Evolutionary conservation across 73 alveolate species (phyloP).

Genomic region (Uronychia binucleata): DNA sequence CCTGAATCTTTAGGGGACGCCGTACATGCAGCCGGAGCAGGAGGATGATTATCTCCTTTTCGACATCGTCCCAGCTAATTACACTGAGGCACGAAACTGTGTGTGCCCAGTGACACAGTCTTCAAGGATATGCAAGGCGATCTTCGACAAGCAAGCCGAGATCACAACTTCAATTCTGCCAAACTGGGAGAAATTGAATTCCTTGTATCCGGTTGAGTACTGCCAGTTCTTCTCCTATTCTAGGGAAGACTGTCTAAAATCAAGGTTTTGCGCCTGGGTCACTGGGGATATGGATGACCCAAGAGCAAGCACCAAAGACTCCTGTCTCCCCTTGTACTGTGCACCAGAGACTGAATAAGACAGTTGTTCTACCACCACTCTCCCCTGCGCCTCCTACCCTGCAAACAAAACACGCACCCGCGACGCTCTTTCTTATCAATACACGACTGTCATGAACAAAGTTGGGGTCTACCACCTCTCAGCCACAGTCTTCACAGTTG

Average conservation of each 20-base stretch:
- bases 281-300: neutral
- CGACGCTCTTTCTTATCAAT: neutral
- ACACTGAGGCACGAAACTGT: neutral
- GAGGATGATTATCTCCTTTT: neutral
- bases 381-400: neutral
- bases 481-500: neutral
- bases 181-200: neutral
- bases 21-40: neutral
- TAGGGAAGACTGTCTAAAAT: neutral
- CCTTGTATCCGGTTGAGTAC: neutral
- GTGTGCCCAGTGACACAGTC: neutral
- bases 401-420: neutral
- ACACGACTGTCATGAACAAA: neutral
- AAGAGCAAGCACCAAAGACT: neutral
- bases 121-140: neutral
- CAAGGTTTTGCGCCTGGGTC: neutral
- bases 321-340: neutral
- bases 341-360: neutral
- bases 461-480: neutral
- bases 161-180: neutral
- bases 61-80: neutral
- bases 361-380: neutral
- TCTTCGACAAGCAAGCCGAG: neutral
- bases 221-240: neutral
- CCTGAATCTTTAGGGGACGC: neutral